Evolutionary conservation across 202 grass and related monocot genomes (phyloP), one percentile per base, ranked within the genome.

Genomic region (Brachypodium distachyon): DNA sequence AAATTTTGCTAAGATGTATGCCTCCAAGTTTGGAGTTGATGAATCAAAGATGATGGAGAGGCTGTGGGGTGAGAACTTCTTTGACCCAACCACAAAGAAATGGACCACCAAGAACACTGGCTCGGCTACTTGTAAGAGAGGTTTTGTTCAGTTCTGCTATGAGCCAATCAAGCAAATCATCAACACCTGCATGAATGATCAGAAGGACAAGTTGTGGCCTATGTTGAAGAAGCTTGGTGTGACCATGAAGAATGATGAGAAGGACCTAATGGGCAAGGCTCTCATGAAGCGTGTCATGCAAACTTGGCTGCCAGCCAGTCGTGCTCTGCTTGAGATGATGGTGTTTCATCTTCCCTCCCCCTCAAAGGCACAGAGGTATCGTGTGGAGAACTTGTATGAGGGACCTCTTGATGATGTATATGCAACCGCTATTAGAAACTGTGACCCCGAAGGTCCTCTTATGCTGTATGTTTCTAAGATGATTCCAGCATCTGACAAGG

Each of bases 141-240:
- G 33, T 36, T 36, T 36, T 23, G 86, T 89, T 46, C 83, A 84
- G n/a, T 87, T 93, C 42, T 93, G 86, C 54, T 84, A 80, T 22
- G 81, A 88, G 39, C 86, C 86, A 17, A 89, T 89, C 75, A 83
- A 86, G 63, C 86, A 86, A 83, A 93, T 93, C n/a, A 93, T 93
- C 39, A 57, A 31, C 12, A 81, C 58, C 17, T 93, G 90, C 60
- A 89, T 93, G 86, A 83, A 71, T 54, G 83, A 87, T 58, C 81
- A 89, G 77, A 93, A 93, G 67, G 90, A 89, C 0, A 85, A 85
- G 59, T 28, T 89, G 42, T 89, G 90, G 87, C 72, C 87, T 3
- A 89, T 84, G 72, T 25, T 89, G 47, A 55, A 92, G 12, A 93
- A 93, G 60, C 86, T 89, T 33, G 67, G 77, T 22, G 89, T 92